A percentile compares a stretch with the other conserved stretches of the same genome.
Conservation (phyloP, 2,329 filamentous ascomycete species). For the Neocucurbitaria cava region DNA sequence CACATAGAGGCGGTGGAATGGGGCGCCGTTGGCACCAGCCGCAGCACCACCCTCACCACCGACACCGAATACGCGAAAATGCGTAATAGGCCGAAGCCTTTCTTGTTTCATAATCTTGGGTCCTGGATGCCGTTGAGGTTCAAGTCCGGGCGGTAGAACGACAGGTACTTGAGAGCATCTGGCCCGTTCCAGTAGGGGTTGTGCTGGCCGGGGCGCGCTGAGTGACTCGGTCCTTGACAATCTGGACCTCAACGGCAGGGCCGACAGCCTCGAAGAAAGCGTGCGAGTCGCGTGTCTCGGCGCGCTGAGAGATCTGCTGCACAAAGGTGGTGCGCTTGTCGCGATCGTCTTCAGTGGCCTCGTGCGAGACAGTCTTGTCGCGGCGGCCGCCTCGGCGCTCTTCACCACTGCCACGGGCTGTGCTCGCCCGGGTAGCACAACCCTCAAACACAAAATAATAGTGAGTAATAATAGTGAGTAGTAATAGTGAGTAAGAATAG, state of each 20-base stretch:
- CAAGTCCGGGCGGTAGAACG: too few relatives aligned
- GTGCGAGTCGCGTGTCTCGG: conserved; percentile 91
- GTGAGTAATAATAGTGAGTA: too few relatives aligned
- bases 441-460: too few relatives aligned
- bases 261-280: conserved; percentile 96
- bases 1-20: conserved; percentile 97
- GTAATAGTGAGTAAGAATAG: too few relatives aligned
- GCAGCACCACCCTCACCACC: conserved; percentile 60
- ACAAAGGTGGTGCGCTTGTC: conserved; percentile 98
- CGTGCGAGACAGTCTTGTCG: conserved; percentile 65
- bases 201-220: too few relatives aligned
- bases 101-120: too few relatives aligned
- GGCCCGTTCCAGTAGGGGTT: too few relatives aligned
- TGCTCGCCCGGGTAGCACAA: too few relatives aligned
- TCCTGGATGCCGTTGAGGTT: too few relatives aligned
- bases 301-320: conserved; percentile 92
- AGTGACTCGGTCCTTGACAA: conserved; percentile 96
- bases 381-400: conserved; percentile 53
- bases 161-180: too few relatives aligned
- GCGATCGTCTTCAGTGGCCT: conserved; percentile 91
- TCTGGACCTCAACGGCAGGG: conserved; percentile 94
- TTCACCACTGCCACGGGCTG: conserved; percentile 50
- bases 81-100: too few relatives aligned
- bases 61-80: too few relatives aligned
- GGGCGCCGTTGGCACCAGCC: conserved; percentile 79